Base-by-base conservation (phyloP, 306 rosid species). In the Vigna nakashimae region DNA sequence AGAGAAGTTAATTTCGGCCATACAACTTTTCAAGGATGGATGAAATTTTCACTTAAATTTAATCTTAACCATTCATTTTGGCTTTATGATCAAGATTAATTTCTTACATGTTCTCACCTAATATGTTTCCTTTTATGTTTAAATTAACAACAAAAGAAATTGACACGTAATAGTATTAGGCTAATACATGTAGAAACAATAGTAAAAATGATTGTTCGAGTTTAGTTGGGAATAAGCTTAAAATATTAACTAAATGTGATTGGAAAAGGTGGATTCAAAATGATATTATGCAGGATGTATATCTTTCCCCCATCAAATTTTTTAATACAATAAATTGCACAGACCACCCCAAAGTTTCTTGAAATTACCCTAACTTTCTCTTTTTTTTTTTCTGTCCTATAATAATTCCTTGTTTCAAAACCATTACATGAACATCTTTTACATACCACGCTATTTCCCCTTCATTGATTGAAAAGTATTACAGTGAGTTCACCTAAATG, bases 211-310 rank as follows among this genome's bases (percentile, higher is more conserved):
- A 28, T 26, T 15, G 79, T 65, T 57, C 22, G 49, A 48, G 26
- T 71, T 82, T 71, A 56, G 51, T 57, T 22, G 51, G 69, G 38
- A 59, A 77, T 58, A 65, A 28, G 69, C 58, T 69, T 10, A 69
- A 82, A 58, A 20, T 70, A 52, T 64, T 73, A 16, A 43, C 69
- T 73, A 8, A 72, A 56, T 65, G 64, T 65, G 55, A 12, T 48
- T 59, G 56, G 57, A 49, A 70, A 69, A 64, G 24, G 11, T 64
- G 51, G 42, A 34, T 34, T 36, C 50, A 4, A 15, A 24, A 66
- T 66, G 65, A 50, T 36, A 75, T 13, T 14, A 45, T 65, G 56
- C 6, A 14, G 17, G 43, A 71, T 45, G 59, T 53, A 40, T 73
- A 43, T 51, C 28, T 53, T 71, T 67, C 50, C 30, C 49, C 38